Percentiles rank a stretch among this genome's conserved stretches.
These are phyloP conservation scores for Lyophyllum semitale DNA, from an alignment of 768 basidiomycete genomes.

Conservation along the genomic window DNA sequence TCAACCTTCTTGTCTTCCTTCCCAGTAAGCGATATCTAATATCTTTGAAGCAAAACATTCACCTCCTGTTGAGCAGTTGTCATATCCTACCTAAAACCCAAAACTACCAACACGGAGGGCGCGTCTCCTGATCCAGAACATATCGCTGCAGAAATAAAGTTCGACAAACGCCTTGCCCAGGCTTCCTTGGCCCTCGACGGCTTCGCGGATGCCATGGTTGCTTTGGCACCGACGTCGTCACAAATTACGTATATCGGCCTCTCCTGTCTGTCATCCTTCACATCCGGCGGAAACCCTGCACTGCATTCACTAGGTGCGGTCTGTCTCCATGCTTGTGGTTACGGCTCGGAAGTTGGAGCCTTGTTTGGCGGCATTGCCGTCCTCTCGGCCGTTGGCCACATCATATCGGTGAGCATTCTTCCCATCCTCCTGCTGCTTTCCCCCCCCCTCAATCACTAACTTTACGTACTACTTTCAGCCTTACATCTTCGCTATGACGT, in stretches of 20 bases:
- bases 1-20: slow-evolving; percentile 66
- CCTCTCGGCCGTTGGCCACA: slow-evolving; percentile 65
- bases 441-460: background rate
- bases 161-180: slow-evolving; percentile 69
- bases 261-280: slow-evolving; percentile 65
- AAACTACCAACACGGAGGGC: slow-evolving; percentile 29
- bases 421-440: background rate
- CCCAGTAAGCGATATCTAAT: slow-evolving; percentile 50
- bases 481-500: slow-evolving; percentile 66
- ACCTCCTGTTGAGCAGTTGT: slow-evolving; percentile 43
- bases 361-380: slow-evolving; percentile 76
- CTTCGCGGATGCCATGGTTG: slow-evolving; percentile 62
- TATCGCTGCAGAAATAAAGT: slow-evolving; percentile 61
- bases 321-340: slow-evolving; percentile 57
- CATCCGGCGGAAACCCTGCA: slow-evolving; percentile 69
- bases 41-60: background rate
- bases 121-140: slow-evolving; percentile 36
- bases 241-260: slow-evolving; percentile 56
- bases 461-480: slow-evolving; percentile 44
- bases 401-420: slow-evolving; percentile 47
- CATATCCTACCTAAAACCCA: slow-evolving; percentile 62
- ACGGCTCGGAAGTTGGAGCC: slow-evolving; percentile 51
- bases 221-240: slow-evolving; percentile 51
- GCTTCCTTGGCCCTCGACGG: slow-evolving; percentile 70
- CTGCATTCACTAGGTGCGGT: slow-evolving; percentile 72